phyloP scores from a whole-genome alignment of 202 grass and related monocot species.

The Brachypodium distachyon region DNA sequence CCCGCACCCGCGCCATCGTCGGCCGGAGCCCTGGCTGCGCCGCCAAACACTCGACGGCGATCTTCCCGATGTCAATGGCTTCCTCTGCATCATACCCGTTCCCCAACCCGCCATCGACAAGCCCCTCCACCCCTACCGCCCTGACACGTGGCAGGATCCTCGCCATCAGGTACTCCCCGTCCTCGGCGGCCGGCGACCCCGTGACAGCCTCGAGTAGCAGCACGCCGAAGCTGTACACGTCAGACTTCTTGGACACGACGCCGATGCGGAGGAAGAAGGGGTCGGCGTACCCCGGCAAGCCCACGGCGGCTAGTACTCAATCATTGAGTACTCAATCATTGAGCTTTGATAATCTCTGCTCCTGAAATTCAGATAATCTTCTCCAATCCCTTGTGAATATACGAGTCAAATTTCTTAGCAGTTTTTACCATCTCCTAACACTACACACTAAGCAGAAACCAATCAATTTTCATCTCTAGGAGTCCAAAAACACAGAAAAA shows the following conservation, averaged over 20 bases:
- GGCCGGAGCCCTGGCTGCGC: conserved; percentile 62
- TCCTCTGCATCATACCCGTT: conserved; percentile 26
- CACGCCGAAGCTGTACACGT: conserved; percentile 90
- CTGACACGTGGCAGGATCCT: conserved; percentile 30
- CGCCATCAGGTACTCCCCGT: conserved; percentile 23
- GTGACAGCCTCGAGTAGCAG: conserved; percentile 48
- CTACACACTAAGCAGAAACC: background rate
- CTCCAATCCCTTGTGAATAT: background rate
- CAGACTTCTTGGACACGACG: conserved; percentile 65
- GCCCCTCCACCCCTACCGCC: conserved; percentile 5
- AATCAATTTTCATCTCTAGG: background rate
- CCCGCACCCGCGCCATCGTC: conserved; percentile 50
- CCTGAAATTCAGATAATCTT: too few species aligned
- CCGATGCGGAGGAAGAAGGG: conserved; percentile 87
- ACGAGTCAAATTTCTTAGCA: background rate
- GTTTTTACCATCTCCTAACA: background rate
- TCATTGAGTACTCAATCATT: conserved; percentile 25
- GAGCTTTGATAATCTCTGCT: background rate
- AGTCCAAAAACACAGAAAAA: background rate
- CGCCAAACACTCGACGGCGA: conserved; percentile 48
- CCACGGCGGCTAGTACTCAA: conserved; percentile 38
- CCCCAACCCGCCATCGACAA: conserved; percentile 39
- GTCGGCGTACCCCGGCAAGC: conserved; percentile 76
- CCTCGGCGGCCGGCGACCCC: conserved; percentile 39
- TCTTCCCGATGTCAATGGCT: conserved; percentile 27